Evolutionary conservation across 2,329 filamentous ascomycete genomes (phyloP), one percentile per base, ranked within the genome.

Genomic region (Aureobasidium uvarum): DNA sequence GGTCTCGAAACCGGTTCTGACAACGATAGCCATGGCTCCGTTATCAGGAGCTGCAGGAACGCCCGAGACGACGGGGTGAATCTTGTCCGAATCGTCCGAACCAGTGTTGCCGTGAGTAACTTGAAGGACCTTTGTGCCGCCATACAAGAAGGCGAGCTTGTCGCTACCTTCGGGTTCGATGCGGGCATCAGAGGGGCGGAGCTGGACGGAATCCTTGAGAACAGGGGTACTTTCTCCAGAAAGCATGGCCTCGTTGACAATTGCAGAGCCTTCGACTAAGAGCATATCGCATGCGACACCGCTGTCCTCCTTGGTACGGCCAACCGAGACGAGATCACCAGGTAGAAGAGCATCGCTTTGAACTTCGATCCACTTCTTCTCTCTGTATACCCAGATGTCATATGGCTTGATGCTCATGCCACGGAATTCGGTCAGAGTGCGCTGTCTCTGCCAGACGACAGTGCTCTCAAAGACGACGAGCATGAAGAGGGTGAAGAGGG

Each of bases 341-440:
- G 95, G 95, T 8, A 99, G 84, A 64, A 99, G 86, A 75, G 91
- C 90, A 78, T 99, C 94, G 75, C 93, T 98, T 74, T 89, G 87
- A 59, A 92, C 85, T 79, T 97, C 90, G 71, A 85, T 84, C 95
- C 95, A 99, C 75, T 90, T 91, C 74, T 89, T 89, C 71, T 91
- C 83, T 66, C 96, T 87, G 80, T 90, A 96, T 10, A 94, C 95
- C 84, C 89, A 96, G 70, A 98, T 87, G 68, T 95, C 90, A 77
- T 98, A 98, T 14, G 95, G 96, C 82, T 99, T 96, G 80, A 99
- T 97, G 83, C 91, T 96, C 96, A 99, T 99, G 71, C 94, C 92
- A 58, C 95, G 91, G 81, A 99, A 99, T 79, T 99, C 95, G 74
- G 86, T 96, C 70, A 99, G 80, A 1, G 96, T 99, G 71, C 94